Conservation (phyloP, 495 filamentous ascomycete species). For the Aspergillus sclerotioniger region DNA sequence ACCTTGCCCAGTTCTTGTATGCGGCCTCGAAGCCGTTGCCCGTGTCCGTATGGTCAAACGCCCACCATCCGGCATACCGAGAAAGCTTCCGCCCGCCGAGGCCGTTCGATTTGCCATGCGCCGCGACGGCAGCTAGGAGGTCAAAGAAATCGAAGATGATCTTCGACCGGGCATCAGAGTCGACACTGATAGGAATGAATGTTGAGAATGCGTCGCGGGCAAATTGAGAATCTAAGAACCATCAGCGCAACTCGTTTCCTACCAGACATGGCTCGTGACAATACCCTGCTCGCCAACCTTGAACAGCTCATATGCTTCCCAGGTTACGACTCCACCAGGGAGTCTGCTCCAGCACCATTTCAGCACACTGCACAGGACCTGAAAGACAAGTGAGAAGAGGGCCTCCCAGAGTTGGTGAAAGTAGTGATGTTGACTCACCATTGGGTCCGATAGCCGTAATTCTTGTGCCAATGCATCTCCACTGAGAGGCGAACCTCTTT, state of each 20-base stretch:
- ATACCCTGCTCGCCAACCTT: conserved; percentile 90
- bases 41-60: conserved; percentile 83
- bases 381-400: background rate
- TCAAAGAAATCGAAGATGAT: conserved; percentile 99
- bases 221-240: conserved; percentile 74
- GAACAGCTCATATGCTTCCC: conserved; percentile 97
- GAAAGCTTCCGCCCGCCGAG: conserved; percentile 92
- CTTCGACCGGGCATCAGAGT: conserved; percentile 77
- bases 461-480: conserved; percentile 79
- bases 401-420: background rate
- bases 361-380: conserved; percentile 90
- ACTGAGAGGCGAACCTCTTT: conserved; percentile 47
- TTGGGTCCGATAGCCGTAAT: conserved; percentile 87
- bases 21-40: conserved; percentile 94
- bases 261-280: background rate
- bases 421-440: conserved; percentile 54
- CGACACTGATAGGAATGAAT: conserved; percentile 92
- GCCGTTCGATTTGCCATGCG: conserved; percentile 89
- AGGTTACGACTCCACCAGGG: conserved; percentile 87
- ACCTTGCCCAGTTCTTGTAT: conserved; percentile 81
- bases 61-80: conserved; percentile 97
- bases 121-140: conserved; percentile 75
- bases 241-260: conserved; percentile 4
- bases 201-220: conserved; percentile 92
- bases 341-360: conserved; percentile 99